Conservation (phyloP, 2,329 filamentous ascomycete species). For the Fusarium staphyleae region DNA sequence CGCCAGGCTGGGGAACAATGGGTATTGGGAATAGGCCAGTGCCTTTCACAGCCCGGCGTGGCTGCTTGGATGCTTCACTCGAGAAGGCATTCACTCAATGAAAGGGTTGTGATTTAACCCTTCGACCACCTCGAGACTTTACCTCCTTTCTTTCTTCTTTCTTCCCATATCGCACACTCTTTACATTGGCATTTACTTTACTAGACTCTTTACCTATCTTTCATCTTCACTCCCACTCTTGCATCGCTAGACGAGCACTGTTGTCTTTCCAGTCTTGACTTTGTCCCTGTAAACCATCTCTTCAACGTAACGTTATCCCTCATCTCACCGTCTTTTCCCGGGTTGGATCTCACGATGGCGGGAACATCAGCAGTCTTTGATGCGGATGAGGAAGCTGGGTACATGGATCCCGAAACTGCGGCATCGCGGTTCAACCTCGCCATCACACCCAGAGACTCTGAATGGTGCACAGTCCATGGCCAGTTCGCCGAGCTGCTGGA, state of each 20-base stretch:
- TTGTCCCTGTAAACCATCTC: neutral
- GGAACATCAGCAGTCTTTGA: neutral
- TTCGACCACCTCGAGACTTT: neutral
- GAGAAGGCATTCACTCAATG: neutral
- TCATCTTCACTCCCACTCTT: neutral
- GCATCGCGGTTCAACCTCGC: slow-evolving; percentile 29
- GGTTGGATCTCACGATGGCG: neutral
- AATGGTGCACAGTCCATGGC: slow-evolving; percentile 39
- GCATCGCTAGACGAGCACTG: slow-evolving; percentile 5
- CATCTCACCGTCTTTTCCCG: neutral
- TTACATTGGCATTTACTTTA: slow-evolving; percentile 1
- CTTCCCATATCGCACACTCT: slow-evolving; percentile 7
- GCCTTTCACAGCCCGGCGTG: slow-evolving; percentile 1
- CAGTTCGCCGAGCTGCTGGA: slow-evolving; percentile 43
- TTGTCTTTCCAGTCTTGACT: neutral
- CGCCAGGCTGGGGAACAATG: slow-evolving; percentile 19
- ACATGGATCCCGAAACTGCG: slow-evolving; percentile 1
- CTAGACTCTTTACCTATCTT: neutral
- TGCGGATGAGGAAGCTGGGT: neutral
- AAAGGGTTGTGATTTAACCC: slow-evolving; percentile 22
- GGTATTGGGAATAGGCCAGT: slow-evolving; percentile 10
- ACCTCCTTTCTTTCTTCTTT: neutral
- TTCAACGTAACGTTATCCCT: neutral
- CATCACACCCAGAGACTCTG: slow-evolving; percentile 35
- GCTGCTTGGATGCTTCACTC: neutral